Evolutionary conservation across 441 rosid species (phyloP), one percentile per base, ranked within the genome.

Genomic region (Pelargonium australe): DNA sequence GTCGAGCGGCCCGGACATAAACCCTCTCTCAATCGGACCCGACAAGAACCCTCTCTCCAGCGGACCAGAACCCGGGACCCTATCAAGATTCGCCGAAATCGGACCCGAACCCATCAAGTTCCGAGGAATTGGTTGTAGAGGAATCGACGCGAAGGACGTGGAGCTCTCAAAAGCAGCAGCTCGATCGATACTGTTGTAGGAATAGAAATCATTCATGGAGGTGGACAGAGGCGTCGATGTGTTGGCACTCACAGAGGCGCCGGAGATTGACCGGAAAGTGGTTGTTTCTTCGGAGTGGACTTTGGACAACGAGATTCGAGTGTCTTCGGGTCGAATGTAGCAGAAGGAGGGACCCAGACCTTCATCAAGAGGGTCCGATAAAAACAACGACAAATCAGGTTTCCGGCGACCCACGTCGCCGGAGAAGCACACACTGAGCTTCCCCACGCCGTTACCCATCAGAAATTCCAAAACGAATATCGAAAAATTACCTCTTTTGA

Each of bases 1-100:
- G 61, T 69, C 72, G 65, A 57, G 25, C 62, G 62, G 62, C 1
- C 62, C 62, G 9, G 62, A 57, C 86, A 85, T 79, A 76, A 88
- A 83, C 17, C 90, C 31, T 28, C 31, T 40, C 25, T 43, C 40
- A 17, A 40, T 14, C 51, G 68, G 55, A 4, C 23, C 69, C 9
- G 60, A 45, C 2, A 47, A 3, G 58, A 47, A 66, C 60, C 60
- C 69, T 0, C 58, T 20, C 28, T 55, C 65, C 14, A 17, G 53
- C n/a, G 69, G 61, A 60, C 51, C 51, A 0, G 51, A 44, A 44
- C 20, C 47, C 67, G 72, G 77, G 34, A 64, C 57, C 64, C 77
- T 64, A 7, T 73, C 77, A 58, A 68, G 20, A 65, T 37, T 47
- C 53, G 12, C 51, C 51, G 51, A 45, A 12, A 45, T 7, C 51